A percentile compares a stretch with the other conserved stretches of the same genome.
These are phyloP conservation scores for Leccinum rimulosum DNA, from an alignment of 768 basidiomycete genomes.

Conservation along the genomic window DNA sequence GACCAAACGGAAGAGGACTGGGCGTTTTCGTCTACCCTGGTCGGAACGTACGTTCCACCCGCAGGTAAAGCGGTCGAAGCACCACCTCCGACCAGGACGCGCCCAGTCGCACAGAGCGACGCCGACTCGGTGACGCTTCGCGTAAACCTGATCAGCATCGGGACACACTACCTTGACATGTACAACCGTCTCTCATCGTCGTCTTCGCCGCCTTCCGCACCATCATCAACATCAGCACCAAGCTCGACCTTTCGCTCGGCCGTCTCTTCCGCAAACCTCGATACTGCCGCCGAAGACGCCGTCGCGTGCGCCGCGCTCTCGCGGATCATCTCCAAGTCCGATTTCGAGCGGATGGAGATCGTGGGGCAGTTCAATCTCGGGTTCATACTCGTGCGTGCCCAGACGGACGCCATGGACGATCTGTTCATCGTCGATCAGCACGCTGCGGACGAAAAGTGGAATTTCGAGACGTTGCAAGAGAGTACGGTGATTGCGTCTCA, in stretches of 20 bases:
- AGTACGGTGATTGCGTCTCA: constrained; percentile 91
- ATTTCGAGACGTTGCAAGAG: constrained; percentile 90
- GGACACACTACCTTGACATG: constrained; percentile 19
- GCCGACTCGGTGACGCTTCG: constrained; percentile 16
- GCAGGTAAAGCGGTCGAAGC: constrained; percentile 9
- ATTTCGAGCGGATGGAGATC: constrained; percentile 82
- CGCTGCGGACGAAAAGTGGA: constrained; percentile 97
- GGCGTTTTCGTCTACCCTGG: constrained; percentile 26
- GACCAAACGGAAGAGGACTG: constrained; percentile 18
- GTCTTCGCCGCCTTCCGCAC: background rate
- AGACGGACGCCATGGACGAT: constrained; percentile 59
- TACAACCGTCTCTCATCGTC: constrained; percentile 7
- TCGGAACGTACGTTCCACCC: constrained; percentile 18
- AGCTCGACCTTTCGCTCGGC: constrained; percentile 22
- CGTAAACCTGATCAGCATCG: constrained; percentile 22
- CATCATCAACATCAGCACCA: background rate
- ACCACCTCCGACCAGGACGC: background rate
- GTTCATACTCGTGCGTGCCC: constrained; percentile 76
- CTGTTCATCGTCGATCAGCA: constrained; percentile 97
- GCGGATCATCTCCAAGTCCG: constrained; percentile 81
- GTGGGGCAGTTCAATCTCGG: constrained; percentile 96
- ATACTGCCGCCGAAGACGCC: constrained; percentile 46
- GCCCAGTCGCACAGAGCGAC: background rate
- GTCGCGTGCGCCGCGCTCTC: constrained; percentile 68
- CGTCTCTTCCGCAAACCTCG: constrained; percentile 29